A percentile compares a stretch with the other conserved stretches of the same genome.
Conservation (phyloP, 75 land plant species). For the Adiantum capillusveneris region DNA sequence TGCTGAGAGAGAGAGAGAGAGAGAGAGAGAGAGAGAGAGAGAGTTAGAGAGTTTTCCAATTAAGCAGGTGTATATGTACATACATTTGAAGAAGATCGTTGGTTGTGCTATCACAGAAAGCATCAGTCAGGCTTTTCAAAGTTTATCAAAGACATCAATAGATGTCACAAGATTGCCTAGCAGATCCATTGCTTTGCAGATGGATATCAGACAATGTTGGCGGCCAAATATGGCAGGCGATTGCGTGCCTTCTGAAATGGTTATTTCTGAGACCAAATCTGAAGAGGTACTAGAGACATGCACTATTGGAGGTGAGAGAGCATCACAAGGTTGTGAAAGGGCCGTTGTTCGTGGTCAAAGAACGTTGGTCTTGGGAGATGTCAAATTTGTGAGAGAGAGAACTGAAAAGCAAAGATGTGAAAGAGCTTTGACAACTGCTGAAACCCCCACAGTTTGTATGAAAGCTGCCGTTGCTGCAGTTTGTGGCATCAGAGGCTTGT, state of each 20-base stretch:
- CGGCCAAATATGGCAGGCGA: neutral
- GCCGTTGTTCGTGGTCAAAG: neutral
- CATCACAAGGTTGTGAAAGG: neutral
- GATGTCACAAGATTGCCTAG: no score
- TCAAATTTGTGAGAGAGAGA: slow-evolving; percentile 41
- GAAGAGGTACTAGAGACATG: no score
- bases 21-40: slow-evolving; percentile 8
- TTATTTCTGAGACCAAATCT: neutral
- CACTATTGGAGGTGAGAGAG: no score
- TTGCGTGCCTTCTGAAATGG: neutral
- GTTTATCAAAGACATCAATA: no score
- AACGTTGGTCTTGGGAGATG: slow-evolving; percentile 46
- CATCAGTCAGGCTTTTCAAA: slow-evolving; percentile 43
- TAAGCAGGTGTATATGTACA: slow-evolving; percentile 68
- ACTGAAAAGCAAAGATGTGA: slow-evolving; percentile 2
- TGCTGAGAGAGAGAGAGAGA: slow-evolving; percentile 8
- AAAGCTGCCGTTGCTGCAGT: slow-evolving; percentile 53
- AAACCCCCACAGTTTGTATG: slow-evolving; percentile 46
- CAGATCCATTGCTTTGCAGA: no score
- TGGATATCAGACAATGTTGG: slow-evolving; percentile 5
- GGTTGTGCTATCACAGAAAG: slow-evolving; percentile 77
- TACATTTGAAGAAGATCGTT: slow-evolving; percentile 54
- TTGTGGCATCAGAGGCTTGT: slow-evolving; percentile 80
- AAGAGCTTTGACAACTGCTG: slow-evolving; percentile 2
- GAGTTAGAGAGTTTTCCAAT: neutral